These are phyloP conservation scores for Rhizopogon sp. DNA, from an alignment of 768 basidiomycete genomes.

Conservation along the genomic window DNA sequence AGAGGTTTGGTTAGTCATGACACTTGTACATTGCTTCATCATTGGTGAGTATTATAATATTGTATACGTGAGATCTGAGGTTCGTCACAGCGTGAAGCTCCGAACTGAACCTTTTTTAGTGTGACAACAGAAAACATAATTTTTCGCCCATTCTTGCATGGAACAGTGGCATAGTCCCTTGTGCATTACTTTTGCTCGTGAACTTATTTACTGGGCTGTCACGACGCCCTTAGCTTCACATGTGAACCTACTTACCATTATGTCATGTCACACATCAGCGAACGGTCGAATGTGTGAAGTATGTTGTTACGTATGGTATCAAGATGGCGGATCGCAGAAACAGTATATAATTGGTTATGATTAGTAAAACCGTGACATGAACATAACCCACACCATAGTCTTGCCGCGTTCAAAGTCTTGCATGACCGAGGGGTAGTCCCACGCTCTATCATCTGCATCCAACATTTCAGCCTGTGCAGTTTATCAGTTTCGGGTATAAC, in stretches of 20 bases:
- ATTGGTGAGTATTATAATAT: slow-evolving; percentile 11
- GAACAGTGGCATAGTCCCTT: no score
- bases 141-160: no score
- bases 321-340: not conserved
- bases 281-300: no score
- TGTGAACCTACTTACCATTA: no score
- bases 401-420: not conserved
- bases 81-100: no score
- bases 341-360: not conserved
- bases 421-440: slow-evolving; percentile 16
- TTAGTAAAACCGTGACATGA: no score
- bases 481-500: not conserved
- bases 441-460: slow-evolving; percentile 36
- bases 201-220: no score
- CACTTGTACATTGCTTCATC: not conserved
- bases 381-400: not conserved
- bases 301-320: not conserved
- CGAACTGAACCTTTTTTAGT: no score
- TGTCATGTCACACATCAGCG: no score
- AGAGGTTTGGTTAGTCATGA: slow-evolving; percentile 64
- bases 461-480: slow-evolving; percentile 19
- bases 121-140: no score
- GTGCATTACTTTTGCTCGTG: no score
- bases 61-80: not conserved
- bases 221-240: no score